phyloP scores from a whole-genome alignment of 176 grass and related monocot species.

The Musa beccarii region DNA sequence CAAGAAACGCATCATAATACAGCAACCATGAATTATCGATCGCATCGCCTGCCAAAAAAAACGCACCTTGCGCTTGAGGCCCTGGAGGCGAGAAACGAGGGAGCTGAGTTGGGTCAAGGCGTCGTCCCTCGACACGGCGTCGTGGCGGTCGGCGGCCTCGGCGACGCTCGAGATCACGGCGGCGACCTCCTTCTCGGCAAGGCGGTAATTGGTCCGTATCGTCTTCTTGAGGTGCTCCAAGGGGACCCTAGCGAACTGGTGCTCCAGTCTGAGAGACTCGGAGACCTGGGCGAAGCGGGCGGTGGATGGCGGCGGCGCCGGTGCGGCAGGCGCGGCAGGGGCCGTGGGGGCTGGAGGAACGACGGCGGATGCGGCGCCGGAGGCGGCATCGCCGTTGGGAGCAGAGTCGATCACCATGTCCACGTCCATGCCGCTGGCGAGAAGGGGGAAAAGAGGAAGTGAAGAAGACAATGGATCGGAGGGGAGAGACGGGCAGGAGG shows the following conservation, averaged over 20 bases:
- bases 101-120: constrained; percentile 62
- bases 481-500: not conserved
- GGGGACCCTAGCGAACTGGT: constrained; percentile 84
- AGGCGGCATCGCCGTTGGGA: constrained; percentile 13
- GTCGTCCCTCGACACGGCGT: constrained; percentile 1
- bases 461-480: not conserved
- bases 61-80: constrained; percentile 81
- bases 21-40: not conserved
- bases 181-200: constrained; percentile 81
- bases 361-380: constrained; percentile 1
- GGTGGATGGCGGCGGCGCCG: constrained; percentile 14
- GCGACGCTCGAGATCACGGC: constrained; percentile 52
- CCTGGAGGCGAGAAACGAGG: constrained; percentile 88
- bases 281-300: constrained; percentile 42
- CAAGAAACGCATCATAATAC: constrained; percentile 2
- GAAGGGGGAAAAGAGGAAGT: too few relatives aligned
- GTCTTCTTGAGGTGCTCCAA: constrained; percentile 76
- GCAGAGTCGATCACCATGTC: constrained; percentile 83
- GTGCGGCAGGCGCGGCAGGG: not conserved
- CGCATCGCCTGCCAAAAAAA: not conserved
- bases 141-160: constrained; percentile 5
- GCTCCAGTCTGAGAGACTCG: constrained; percentile 71
- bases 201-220: constrained; percentile 50
- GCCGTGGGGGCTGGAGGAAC: not conserved
- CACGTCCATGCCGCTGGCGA: constrained; percentile 29